Evolutionary conservation across 1,284 basidiomycete species (phyloP).

Genomic region (Cutaneotrichosporon curvatum): DNA sequence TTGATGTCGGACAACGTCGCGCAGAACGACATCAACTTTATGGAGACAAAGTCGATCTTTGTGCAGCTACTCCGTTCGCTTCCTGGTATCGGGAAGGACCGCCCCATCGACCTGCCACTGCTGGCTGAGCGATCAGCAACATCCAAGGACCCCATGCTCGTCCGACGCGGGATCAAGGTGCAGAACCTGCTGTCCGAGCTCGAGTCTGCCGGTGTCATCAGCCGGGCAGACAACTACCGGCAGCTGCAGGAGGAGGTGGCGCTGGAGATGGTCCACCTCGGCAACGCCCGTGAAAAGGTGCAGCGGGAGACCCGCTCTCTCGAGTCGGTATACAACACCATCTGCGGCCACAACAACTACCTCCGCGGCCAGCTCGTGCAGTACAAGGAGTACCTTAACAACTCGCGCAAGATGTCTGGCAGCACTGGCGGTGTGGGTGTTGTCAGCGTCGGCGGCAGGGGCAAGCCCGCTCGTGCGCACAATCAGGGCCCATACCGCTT

Average conservation of each 20-base stretch:
- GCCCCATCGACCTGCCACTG: constrained; percentile 78
- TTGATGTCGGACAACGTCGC: constrained; percentile 90
- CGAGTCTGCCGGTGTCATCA: constrained; percentile 82
- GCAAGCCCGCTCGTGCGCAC: constrained; percentile 78
- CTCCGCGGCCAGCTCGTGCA: constrained; percentile 92
- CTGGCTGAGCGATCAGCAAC: constrained; percentile 94
- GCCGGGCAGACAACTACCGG: constrained; percentile 72
- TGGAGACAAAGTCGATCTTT: constrained; percentile 99
- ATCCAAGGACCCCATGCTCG: constrained; percentile 89
- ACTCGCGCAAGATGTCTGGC: constrained; percentile 87
- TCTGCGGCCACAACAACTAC: constrained; percentile 98
- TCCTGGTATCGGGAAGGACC: constrained; percentile 71
- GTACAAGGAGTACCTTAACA: constrained; percentile 98
- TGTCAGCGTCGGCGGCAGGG: constrained; percentile 90
- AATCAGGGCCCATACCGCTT: constrained; percentile 92
- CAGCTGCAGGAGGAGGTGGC: constrained; percentile 96
- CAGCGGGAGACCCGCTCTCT: constrained; percentile 83
- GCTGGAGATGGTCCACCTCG: constrained; percentile 89
- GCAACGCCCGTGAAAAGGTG: constrained; percentile 94
- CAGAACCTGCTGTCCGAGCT: constrained; percentile 97
- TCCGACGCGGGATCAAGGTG: constrained; percentile 95
- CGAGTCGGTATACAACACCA: constrained; percentile 96
- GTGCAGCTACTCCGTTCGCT: constrained; percentile 95
- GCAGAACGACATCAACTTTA: constrained; percentile 96
- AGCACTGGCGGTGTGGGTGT: constrained; percentile 79